These are phyloP conservation scores for Butyriboletus appendiculatus DNA, from an alignment of 1,284 basidiomycete genomes.

Conservation along the genomic window DNA sequence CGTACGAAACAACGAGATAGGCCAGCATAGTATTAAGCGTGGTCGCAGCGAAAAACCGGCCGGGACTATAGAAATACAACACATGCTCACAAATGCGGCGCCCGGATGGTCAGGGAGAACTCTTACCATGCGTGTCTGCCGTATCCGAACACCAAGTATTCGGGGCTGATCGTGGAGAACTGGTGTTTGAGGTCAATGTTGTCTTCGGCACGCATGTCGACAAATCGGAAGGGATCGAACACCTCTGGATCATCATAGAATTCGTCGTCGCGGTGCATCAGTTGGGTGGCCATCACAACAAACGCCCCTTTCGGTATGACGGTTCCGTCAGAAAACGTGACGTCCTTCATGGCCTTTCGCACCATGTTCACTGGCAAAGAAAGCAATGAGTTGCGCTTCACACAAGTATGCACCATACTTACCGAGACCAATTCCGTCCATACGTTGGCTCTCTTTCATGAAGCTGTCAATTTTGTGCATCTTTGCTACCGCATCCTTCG, in stretches of 20 bases:
- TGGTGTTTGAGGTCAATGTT: slow-evolving; percentile 14
- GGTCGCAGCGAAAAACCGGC: slow-evolving; percentile 34
- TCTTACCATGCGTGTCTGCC: slow-evolving; percentile 23
- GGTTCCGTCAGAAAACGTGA: slow-evolving; percentile 43
- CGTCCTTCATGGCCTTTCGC: slow-evolving; percentile 37
- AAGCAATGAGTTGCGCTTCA: background rate
- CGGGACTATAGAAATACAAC: slow-evolving; percentile 23
- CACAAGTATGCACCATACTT: slow-evolving; percentile 7
- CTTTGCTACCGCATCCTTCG: slow-evolving; percentile 40
- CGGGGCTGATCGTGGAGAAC: slow-evolving; percentile 10
- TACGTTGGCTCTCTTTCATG: slow-evolving; percentile 43
- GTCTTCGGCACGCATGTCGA: slow-evolving; percentile 8
- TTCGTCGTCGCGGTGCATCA: slow-evolving; percentile 28
- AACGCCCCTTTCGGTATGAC: slow-evolving; percentile 39
- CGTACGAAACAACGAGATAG: slow-evolving; percentile 30
- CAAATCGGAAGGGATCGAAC: slow-evolving; percentile 39
- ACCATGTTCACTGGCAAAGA: slow-evolving; percentile 30
- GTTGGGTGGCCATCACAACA: slow-evolving; percentile 25
- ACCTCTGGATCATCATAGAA: slow-evolving; percentile 26
- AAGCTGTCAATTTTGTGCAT: slow-evolving; percentile 52
- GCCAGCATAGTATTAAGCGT: slow-evolving; percentile 33
- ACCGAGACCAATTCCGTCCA: slow-evolving; percentile 32
- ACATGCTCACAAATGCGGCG: no score
- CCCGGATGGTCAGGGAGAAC: background rate
- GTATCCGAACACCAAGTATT: slow-evolving; percentile 19